Conservation (phyloP, 2,329 filamentous ascomycete genomes). For the Ascochyta rabiei region DNA sequence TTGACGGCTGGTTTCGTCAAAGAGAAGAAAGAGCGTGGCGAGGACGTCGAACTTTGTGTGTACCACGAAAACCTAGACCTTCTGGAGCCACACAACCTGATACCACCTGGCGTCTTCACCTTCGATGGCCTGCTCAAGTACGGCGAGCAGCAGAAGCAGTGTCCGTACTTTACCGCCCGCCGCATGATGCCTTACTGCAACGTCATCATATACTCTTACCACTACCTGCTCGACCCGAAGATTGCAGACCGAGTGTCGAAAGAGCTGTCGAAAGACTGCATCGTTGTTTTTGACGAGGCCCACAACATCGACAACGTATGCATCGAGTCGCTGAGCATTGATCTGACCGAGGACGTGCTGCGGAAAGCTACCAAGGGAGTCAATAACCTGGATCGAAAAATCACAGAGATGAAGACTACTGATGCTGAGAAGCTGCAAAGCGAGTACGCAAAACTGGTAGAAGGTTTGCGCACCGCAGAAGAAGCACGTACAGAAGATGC, state of each 20-base stretch:
- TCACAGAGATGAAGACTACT: conserved; percentile 92
- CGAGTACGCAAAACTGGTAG: conserved; percentile 93
- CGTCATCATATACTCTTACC: conserved; percentile 99
- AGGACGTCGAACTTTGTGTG: conserved; percentile 90
- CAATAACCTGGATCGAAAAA: conserved; percentile 86
- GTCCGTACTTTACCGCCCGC: conserved; percentile 93
- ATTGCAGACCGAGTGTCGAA: conserved; percentile 95
- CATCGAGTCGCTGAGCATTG: conserved; percentile 95
- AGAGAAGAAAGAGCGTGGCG: conserved; percentile 94
- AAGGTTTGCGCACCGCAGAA: conserved; percentile 85
- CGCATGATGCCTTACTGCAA: conserved; percentile 99
- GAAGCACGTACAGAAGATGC: conserved; percentile 91
- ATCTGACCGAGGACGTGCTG: conserved; percentile 93
- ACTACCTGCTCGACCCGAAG: conserved; percentile 96
- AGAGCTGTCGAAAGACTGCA: conserved; percentile 96
- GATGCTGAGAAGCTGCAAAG: conserved; percentile 93
- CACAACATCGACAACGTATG: conserved; percentile 99
- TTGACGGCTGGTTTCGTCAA: conserved; percentile 96
- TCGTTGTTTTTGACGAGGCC: conserved; percentile 97
- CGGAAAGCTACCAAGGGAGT: conserved; percentile 90
- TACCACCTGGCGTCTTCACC: conserved; percentile 95
- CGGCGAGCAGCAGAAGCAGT: conserved; percentile 94
- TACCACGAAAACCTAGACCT: conserved; percentile 98
- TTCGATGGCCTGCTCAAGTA: conserved; percentile 87
- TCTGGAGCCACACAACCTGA: conserved; percentile 90